phyloP scores from a whole-genome alignment of 2,329 filamentous ascomycete species.

The Apiospora koreana region DNA sequence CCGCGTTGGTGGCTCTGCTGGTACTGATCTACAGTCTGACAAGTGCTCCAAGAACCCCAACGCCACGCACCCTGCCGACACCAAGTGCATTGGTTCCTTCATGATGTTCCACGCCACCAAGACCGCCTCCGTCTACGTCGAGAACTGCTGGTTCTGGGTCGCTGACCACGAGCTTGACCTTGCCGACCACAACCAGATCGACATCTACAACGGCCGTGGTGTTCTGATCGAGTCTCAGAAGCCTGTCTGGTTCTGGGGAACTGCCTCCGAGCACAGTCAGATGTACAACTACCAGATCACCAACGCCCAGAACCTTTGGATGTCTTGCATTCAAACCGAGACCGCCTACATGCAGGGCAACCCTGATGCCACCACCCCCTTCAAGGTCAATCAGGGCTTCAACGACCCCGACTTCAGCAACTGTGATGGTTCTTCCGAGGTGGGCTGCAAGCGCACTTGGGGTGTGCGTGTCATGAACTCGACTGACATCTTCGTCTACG shows the following conservation, averaged over 20 bases:
- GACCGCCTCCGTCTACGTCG: conserved; percentile 72
- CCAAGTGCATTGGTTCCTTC: conserved; percentile 74
- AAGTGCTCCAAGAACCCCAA: conserved; percentile 77
- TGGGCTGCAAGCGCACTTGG: conserved; percentile 70
- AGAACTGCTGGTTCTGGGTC: conserved; percentile 91
- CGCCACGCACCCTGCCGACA: conserved; percentile 59
- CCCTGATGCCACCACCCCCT: conserved; percentile 70
- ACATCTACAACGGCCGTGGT: conserved; percentile 86
- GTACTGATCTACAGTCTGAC: conserved; percentile 79
- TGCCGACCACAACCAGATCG: conserved; percentile 72
- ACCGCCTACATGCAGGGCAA: conserved; percentile 88
- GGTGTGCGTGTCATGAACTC: conserved; percentile 72
- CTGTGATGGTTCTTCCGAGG: conserved; percentile 46
- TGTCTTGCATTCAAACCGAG: conserved; percentile 85
- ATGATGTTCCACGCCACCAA: conserved; percentile 65
- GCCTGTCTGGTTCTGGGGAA: conserved; percentile 80
- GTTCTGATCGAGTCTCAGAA: conserved; percentile 77
- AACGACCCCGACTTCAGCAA: conserved; percentile 69
- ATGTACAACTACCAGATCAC: conserved; percentile 84
- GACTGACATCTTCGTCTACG: conserved; percentile 67
- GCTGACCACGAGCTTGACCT: conserved; percentile 88
- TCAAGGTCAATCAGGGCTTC: conserved; percentile 57
- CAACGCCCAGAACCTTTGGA: conserved; percentile 77
- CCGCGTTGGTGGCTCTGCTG: conserved; percentile 84
- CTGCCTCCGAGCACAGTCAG: conserved; percentile 65